Conservation (phyloP, 805 yeast species). For the Nakazawaea wickerhamii region DNA sequence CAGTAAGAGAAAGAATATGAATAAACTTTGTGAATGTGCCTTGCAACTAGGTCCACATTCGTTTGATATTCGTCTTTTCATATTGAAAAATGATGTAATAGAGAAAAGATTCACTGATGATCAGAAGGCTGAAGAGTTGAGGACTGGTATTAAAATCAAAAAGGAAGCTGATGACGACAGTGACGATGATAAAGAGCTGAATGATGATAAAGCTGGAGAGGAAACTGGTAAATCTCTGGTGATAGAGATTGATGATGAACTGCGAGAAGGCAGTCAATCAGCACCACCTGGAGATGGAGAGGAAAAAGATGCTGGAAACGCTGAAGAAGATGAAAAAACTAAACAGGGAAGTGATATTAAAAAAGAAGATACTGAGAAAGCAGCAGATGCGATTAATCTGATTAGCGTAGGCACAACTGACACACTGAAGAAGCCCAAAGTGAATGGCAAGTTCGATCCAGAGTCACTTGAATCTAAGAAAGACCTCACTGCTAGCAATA, state of each 20-base stretch:
- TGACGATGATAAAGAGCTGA: slow-evolving; percentile 1
- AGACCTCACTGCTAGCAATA: no score
- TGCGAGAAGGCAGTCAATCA: slow-evolving; percentile 6
- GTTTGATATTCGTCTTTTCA: slow-evolving; percentile 71
- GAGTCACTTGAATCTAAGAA: no score
- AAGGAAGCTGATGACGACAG: slow-evolving; percentile 16
- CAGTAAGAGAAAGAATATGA: slow-evolving; percentile 71
- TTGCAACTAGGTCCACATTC: slow-evolving; percentile 78
- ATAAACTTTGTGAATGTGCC: slow-evolving; percentile 73
- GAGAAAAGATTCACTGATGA: slow-evolving; percentile 37
- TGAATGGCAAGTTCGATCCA: no score
- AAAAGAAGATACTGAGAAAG: slow-evolving; percentile 5
- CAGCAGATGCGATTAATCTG: no score
- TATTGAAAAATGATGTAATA: slow-evolving; percentile 74
- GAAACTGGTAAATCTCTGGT: slow-evolving; percentile 20
- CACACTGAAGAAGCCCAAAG: no score
- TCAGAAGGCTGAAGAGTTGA: slow-evolving; percentile 17
- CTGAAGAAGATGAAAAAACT: slow-evolving; percentile 17
- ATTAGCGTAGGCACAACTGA: no score
- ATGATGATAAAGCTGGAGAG: slow-evolving; percentile 24
- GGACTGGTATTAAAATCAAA: slow-evolving; percentile 17
- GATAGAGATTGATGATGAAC: slow-evolving; percentile 6
- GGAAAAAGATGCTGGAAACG: slow-evolving; percentile 14
- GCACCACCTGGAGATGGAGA: slow-evolving; percentile 17
- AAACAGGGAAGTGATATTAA: slow-evolving; percentile 18